Percentiles rank a stretch among this genome's conserved stretches.
These are phyloP conservation scores for Trichosporon sp. DNA, from an alignment of 1,284 basidiomycete species.

Conservation along the genomic window DNA sequence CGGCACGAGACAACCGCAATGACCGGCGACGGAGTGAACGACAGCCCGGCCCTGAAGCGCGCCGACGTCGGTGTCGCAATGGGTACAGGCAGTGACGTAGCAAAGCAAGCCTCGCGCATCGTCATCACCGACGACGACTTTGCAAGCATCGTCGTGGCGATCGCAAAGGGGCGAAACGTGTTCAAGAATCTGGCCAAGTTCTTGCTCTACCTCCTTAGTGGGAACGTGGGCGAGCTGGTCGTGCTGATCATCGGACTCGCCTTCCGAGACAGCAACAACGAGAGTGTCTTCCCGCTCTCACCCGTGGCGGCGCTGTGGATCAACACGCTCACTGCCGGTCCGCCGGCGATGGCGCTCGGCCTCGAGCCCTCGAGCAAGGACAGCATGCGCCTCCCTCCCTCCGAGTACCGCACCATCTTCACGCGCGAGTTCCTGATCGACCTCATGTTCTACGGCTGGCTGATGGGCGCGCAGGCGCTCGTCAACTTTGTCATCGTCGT, in stretches of 20 bases:
- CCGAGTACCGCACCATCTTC: conserved; percentile 54
- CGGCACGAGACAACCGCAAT: conserved; percentile 48
- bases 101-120: conserved; percentile 57
- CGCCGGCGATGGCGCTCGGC: conserved; percentile 59
- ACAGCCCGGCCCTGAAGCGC: conserved; percentile 55
- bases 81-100: conserved; percentile 65
- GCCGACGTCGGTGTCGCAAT: conserved; percentile 64
- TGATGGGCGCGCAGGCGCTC: conserved; percentile 58
- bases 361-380: conserved; percentile 57
- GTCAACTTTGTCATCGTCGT: conserved; percentile 56
- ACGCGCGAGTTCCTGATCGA: conserved; percentile 55
- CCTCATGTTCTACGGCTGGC: conserved; percentile 59
- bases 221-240: conserved; percentile 60
- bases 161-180: conserved; percentile 59
- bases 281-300: conserved; percentile 63
- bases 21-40: conserved; percentile 57
- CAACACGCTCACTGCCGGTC: conserved; percentile 53
- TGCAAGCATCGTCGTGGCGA: conserved; percentile 61
- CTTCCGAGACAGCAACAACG: conserved; percentile 57
- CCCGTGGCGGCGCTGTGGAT: conserved; percentile 64
- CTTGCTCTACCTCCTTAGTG: conserved; percentile 53
- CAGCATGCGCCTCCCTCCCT: conserved; percentile 58
- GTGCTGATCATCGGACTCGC: conserved; percentile 61
- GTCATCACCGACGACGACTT: conserved; percentile 69
- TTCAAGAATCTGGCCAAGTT: conserved; percentile 51